Evolutionary conservation across 768 basidiomycete genomes (phyloP), one percentile per base, ranked within the genome.

Genomic region (Phlebiopsis flavidoalba): DNA sequence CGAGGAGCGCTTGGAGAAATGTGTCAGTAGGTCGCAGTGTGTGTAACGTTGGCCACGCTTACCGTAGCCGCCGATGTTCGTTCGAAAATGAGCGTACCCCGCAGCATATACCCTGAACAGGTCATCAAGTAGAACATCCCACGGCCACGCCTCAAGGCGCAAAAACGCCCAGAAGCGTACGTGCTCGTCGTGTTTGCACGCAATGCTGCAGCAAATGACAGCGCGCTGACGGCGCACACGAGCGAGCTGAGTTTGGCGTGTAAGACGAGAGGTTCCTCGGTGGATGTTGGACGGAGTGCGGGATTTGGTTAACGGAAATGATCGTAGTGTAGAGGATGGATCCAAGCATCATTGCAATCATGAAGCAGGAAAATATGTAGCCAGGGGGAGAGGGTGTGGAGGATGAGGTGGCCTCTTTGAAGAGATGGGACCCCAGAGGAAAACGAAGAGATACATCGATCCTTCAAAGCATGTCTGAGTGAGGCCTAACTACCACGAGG

Each of bases 371-470:
- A 72, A 91, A 91, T 64, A 91, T 89, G 72, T 87, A 88, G 2
- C 90, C 89, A 8, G 91, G 77, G 0, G 89, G 90, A 26, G 89
- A 83, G 17, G 74, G 60, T 6, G 67, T 64, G 11, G 72, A 62
- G 10, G 76, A 67, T 12, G 63, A 48, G n/a, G 84, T 78, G 21
- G 74, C 74, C 68, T 89, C 86, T 72, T n/a, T 91, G 88, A 15
- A 91, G 75, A 1, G 84, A 79, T 0, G 90, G 89, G 0, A 91
- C 89, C n/a, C 89, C 89, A 91, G 63, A 87, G 76, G 75, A 90
- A 91, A 64, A 91, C 89, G 72, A 91, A 91, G 62, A 91, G 80
- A 72, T 91, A 91, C 89, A 91, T 89, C 5, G 87, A 88, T 2
- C 89, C 90, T 69, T 91, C 89, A 68, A 91, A 91, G 72, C 86